Evolutionary conservation across 345 rosid species (phyloP), one percentile per base, ranked within the genome.

Genomic region (Syzygium oleosum): DNA sequence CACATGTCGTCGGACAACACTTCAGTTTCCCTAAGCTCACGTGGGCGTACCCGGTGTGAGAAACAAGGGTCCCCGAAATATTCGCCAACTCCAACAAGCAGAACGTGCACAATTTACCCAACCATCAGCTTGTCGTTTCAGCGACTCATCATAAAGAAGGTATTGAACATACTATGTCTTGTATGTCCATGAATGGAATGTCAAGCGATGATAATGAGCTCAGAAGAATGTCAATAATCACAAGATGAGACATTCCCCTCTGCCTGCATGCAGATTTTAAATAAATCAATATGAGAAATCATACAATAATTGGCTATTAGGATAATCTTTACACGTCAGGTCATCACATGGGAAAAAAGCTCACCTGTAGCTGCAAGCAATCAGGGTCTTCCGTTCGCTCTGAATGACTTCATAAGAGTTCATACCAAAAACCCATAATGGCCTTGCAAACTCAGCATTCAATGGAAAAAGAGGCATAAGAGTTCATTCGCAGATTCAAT

Each of bases 321-420:
- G 54, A 46, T 85, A 77, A 89, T 83, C 43, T 65, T 52, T 15
- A 87, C 53, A 16, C 54, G 53, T 54, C 38, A 85, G 27, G 85
- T 90, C 22, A 78, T 84, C 16, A 27, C 61, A 38, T 58, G 34
- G 34, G 56, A 34, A 85, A 52, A 51, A 68, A 53, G 12, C 85
- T 63, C 85, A 98, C 99, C 99, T 95, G 90, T 94, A 95, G 94
- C 94, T 93, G 92, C 98, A 96, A 29, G 95, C 98, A 91, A 95
- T 92, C 88, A 95, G 52, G 89, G 92, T 94, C 88, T 92, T 92
- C 85, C 91, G 93, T 84, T 90, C 85, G 80, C 90, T 93, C 93
- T 92, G 91, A 89, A 95, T 88, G 85, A 96, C 88, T 86, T 93
- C 98, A 87, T 95, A 96, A 87, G 99, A 98, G 89, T 93, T 96